These are phyloP conservation scores for Penicillium sp. DNA, from an alignment of 2,329 filamentous ascomycete genomes.

Conservation along the genomic window DNA sequence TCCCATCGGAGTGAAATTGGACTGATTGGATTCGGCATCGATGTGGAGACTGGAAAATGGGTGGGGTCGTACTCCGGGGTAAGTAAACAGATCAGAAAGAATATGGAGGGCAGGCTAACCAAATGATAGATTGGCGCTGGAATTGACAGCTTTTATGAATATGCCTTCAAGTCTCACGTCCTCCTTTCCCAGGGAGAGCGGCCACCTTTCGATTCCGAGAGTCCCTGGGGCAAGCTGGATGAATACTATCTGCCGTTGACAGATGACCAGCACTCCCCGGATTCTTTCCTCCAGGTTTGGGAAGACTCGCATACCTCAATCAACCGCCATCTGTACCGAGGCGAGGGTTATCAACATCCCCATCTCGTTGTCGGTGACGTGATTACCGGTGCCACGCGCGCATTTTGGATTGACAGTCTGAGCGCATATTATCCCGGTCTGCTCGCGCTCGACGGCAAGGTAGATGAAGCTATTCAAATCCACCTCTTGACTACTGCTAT, in stretches of 20 bases:
- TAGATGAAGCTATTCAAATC: conserved; percentile 86
- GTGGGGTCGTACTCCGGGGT: conserved; percentile 78
- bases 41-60: conserved; percentile 88
- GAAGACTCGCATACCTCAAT: conserved; percentile 81
- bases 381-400: conserved; percentile 79
- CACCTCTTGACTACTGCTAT: conserved; percentile 89
- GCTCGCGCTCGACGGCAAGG: conserved; percentile 77
- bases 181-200: conserved; percentile 71
- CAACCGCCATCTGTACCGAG: conserved; percentile 85
- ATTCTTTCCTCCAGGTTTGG: conserved; percentile 80
- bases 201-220: conserved; percentile 35
- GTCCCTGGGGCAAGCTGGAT: conserved; percentile 52
- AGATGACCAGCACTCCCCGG: conserved; percentile 66
- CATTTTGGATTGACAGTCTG: conserved; percentile 94
- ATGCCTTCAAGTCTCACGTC: conserved; percentile 91
- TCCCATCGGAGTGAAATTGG: conserved; percentile 77
- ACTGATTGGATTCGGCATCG: conserved; percentile 85
- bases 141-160: conserved; percentile 98
- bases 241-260: conserved; percentile 65
- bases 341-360: conserved; percentile 71
- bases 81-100: conserved; percentile 15
- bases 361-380: conserved; percentile 92
- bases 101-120: conserved; percentile 6
- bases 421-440: conserved; percentile 94
- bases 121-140: conserved; percentile 74